Evolutionary conservation across 2,329 filamentous ascomycete genomes (phyloP), one percentile per base, ranked within the genome.

Genomic region (Hansfordia pulvinata): DNA sequence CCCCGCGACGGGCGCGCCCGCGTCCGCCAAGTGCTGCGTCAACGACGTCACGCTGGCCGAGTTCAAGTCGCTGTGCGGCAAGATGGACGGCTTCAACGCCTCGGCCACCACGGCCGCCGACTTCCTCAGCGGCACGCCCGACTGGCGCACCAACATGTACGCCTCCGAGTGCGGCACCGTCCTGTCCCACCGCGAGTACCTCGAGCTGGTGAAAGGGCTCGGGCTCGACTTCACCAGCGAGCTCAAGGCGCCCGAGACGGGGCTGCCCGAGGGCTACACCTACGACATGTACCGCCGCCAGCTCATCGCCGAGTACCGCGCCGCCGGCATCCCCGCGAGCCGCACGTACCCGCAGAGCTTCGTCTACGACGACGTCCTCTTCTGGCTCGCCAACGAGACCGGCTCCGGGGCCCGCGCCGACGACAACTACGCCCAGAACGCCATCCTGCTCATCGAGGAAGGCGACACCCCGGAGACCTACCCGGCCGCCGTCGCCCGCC

Each of bases 231-330:
- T 76, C 50, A 76, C 69, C 0, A 65, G 71, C 5, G 75, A 80
- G 50, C 60, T 79, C 17, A 82, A 82, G 58, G 69, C 67, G 0
- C 75, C 69, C 19, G 56, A 67, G 37, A 69, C 81, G n/a, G 43
- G 59, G n/a, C 81, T 82, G 75, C 77, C 77, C 0, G 60, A 58
- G 17, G 44, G 61, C 42, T 81, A 78, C 55, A 81, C 76, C 0
- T 73, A 78, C 43, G 52, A 69, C 37, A 52, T 59, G 40, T 81
- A 69, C 42, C 68, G 69, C 0, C 70, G 76, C 50, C 70, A 80
- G 47, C 51, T 81, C 33, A 60, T 76, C 30, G 62, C 76, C 40
- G 62, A 67, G 28, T 75, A 73, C 53, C 58, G 60, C 32, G 44
- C 48, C 1, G 61, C 62, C 10, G 54, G 58, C 14, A 64, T 78